Base-by-base conservation (phyloP, 176 grass and related monocot genomes). In the Metroxylon sagu region DNA sequence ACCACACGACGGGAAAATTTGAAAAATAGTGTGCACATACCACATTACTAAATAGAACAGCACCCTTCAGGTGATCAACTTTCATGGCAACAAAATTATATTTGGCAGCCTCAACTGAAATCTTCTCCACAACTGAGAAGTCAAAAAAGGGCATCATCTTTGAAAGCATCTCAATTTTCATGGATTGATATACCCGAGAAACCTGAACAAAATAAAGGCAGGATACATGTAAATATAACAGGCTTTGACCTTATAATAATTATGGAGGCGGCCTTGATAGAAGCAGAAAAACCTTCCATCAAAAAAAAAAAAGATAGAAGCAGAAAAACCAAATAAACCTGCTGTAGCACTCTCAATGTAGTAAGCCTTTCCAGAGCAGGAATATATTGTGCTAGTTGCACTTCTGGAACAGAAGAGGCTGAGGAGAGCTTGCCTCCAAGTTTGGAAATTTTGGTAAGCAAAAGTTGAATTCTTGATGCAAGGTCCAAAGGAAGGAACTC, bases 91-190 rank as follows among this genome's bases (percentile, higher is more conserved):
- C 73, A 83, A 89, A 98, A 65, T 92, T 98, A 62, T 76, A 81
- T 65, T 92, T 98, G 39, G 89, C 87, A 26, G 88, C 88, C 83
- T 92, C 85, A 52, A 98, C 93, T 69, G 84, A 82, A 16, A 92
- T 85, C 66, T 85, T 98, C 76, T 98, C 93, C 19, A 98, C 79
- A 50, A 73, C 62, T 54, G 79, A 60, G n/a, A 98, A 93, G n/a
- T 92, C 79, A 58, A 92, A 98, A 57, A 98, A 98, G 0, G 93
- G 93, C 16, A 98, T 92, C 79, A 98, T 85, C 72, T 58, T 98
- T 66, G 84, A 98, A 49, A 98, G 71, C 79, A 73, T 85, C 29
- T 89, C 70, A 21, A 98, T 92, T 67, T 89, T 98, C 71, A 92
- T 74, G 14, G 93, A 85, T 68, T 98, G 84, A 68, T 89, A 98